These are phyloP conservation scores for Waltergamsia citrina DNA, from an alignment of 2,329 filamentous ascomycete genomes.

Conservation along the genomic window DNA sequence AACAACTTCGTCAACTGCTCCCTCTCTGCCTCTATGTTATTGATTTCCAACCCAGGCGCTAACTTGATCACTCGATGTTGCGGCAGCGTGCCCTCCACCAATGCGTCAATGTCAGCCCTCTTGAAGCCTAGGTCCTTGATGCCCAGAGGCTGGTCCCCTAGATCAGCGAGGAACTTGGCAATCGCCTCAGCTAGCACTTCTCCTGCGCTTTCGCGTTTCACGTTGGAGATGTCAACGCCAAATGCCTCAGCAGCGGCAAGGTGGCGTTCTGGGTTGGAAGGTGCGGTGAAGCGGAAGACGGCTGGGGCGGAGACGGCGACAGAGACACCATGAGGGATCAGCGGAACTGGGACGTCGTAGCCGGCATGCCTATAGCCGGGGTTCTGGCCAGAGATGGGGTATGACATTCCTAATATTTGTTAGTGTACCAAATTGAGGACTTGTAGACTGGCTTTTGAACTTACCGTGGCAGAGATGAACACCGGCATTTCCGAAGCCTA, in stretches of 20 bases:
- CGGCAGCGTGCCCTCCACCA: slow-evolving; percentile 92
- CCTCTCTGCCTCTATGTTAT: slow-evolving; percentile 61
- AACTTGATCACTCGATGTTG: slow-evolving; percentile 86
- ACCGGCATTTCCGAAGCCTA: slow-evolving; percentile 95
- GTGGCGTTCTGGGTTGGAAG: slow-evolving; percentile 89
- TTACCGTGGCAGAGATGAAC: slow-evolving; percentile 66
- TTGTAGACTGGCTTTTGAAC: slow-evolving; percentile 13
- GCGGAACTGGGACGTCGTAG: slow-evolving; percentile 66
- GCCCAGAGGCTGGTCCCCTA: slow-evolving; percentile 87
- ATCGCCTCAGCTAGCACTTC: slow-evolving; percentile 81
- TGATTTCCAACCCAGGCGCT: slow-evolving; percentile 65
- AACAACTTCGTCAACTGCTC: slow-evolving; percentile 63
- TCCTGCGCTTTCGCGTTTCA: slow-evolving; percentile 82
- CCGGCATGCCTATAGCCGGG: slow-evolving; percentile 78
- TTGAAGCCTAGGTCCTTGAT: slow-evolving; percentile 77
- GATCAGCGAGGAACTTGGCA: slow-evolving; percentile 64
- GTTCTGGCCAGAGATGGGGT: slow-evolving; percentile 94
- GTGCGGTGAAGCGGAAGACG: slow-evolving; percentile 86
- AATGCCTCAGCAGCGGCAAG: slow-evolving; percentile 83
- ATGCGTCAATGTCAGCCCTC: slow-evolving; percentile 61
- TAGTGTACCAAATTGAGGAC: too few species aligned
- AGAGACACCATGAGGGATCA: slow-evolving; percentile 93
- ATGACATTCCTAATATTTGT: slow-evolving; percentile 66
- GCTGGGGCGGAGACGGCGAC: slow-evolving; percentile 90
- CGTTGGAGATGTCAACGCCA: slow-evolving; percentile 78